A percentile compares a stretch with the other conserved stretches of the same genome.
Evolutionary conservation across 75 land plant genomes (phyloP).

Genomic region (Gnetum montanum): DNA sequence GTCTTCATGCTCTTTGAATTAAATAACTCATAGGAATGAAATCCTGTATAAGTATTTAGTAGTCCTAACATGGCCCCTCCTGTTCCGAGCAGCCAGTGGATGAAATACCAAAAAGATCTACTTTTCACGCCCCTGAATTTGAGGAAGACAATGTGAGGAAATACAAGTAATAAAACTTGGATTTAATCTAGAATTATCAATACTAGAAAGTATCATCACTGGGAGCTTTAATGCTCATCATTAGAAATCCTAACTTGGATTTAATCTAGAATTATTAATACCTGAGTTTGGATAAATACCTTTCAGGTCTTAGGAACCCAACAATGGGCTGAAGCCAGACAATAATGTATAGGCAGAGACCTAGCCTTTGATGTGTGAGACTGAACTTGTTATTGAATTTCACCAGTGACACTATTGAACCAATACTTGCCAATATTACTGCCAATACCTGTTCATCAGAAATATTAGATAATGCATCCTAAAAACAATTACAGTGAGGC

Average conservation of each 20-base stretch:
- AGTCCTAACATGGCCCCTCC: slow-evolving; percentile 41
- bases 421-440: slow-evolving; percentile 52
- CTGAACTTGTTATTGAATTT: slow-evolving; percentile 66
- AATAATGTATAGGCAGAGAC: slow-evolving; percentile 51
- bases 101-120: slow-evolving; percentile 59
- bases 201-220: no score
- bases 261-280: no score
- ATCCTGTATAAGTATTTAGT: slow-evolving; percentile 58
- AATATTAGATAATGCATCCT: no score
- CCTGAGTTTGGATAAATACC: no score
- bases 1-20: slow-evolving; percentile 30
- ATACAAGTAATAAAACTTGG: no score
- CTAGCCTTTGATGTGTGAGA: slow-evolving; percentile 70
- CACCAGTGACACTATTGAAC: slow-evolving; percentile 48
- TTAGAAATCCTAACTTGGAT: no score
- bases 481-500: neutral
- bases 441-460: slow-evolving; percentile 9
- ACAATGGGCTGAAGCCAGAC: slow-evolving; percentile 66
- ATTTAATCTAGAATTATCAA: no score
- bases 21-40: slow-evolving; percentile 43
- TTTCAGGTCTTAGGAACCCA: slow-evolving; percentile 60
- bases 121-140: slow-evolving; percentile 47
- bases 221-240: no score
- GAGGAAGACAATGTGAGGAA: no score
- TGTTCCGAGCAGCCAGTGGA: slow-evolving; percentile 77